Evolutionary conservation across 1,284 basidiomycete species (phyloP).

Genomic region (Leccinum subspadiceum): DNA sequence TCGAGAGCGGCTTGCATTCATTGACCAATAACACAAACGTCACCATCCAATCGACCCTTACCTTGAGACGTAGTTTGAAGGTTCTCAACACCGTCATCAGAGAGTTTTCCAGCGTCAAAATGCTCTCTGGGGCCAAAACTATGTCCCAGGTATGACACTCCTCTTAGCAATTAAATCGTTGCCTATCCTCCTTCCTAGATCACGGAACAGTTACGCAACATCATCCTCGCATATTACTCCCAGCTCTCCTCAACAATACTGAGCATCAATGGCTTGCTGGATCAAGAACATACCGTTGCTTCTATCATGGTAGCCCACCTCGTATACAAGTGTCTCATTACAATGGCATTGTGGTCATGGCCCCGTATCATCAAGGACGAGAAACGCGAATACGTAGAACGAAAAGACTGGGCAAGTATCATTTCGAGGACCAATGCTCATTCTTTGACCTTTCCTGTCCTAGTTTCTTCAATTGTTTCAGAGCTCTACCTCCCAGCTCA

Average conservation of each 20-base stretch:
- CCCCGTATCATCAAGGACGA: constrained; percentile 47
- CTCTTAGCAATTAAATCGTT: not conserved
- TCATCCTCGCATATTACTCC: constrained; percentile 60
- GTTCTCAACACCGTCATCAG: constrained; percentile 64
- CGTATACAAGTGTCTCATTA: constrained; percentile 66
- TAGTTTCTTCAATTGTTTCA: constrained; percentile 63
- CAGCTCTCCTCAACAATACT: constrained; percentile 46
- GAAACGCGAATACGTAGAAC: constrained; percentile 40
- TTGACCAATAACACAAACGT: constrained; percentile 43
- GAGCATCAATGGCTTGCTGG: constrained; percentile 37
- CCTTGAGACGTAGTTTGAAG: constrained; percentile 59
- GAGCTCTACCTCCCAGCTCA: constrained; percentile 54
- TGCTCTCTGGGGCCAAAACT: constrained; percentile 61
- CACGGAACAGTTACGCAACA: constrained; percentile 47
- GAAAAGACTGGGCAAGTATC: constrained; percentile 55
- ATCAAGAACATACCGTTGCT: constrained; percentile 41
- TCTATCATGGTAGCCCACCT: constrained; percentile 64
- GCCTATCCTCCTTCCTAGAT: constrained; percentile 42
- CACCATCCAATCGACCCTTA: constrained; percentile 47
- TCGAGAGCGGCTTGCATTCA: constrained; percentile 51
- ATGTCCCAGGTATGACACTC: constrained; percentile 52
- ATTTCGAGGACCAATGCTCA: not conserved
- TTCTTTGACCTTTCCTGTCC: constrained; percentile 8
- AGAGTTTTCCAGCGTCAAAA: constrained; percentile 65
- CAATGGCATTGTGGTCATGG: constrained; percentile 70